Evolutionary conservation across 345 rosid species (phyloP).

Genomic region (Acer campestre): DNA sequence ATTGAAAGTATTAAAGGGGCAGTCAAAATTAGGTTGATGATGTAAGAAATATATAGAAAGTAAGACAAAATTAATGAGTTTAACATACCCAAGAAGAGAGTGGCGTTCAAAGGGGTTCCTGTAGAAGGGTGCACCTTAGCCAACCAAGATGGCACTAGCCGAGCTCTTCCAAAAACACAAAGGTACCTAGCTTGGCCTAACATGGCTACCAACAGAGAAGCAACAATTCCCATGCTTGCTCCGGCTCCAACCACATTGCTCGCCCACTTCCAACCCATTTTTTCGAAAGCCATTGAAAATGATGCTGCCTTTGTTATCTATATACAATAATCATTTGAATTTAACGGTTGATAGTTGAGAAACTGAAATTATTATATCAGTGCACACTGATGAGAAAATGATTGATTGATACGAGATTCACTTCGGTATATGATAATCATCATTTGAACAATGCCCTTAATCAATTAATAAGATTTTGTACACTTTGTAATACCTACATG

Average conservation of each 20-base stretch:
- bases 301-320: slow-evolving; percentile 70
- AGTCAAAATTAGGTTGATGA: neutral
- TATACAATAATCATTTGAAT: too few species aligned
- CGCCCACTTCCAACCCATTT: slow-evolving; percentile 81
- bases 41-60: neutral
- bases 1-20: neutral
- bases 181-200: slow-evolving; percentile 97
- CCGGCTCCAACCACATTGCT: slow-evolving; percentile 92
- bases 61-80: neutral
- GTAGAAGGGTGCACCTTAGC: slow-evolving; percentile 96
- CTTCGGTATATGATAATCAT: too few species aligned
- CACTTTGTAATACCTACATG: neutral
- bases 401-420: too few species aligned
- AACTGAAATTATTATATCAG: too few species aligned
- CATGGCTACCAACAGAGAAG: slow-evolving; percentile 94
- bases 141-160: slow-evolving; percentile 83
- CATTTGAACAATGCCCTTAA: neutral
- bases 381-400: too few species aligned
- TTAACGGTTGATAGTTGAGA: too few species aligned
- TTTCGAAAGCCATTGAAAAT: slow-evolving; percentile 64
- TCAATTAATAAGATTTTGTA: neutral
- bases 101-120: slow-evolving; percentile 92
- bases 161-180: slow-evolving; percentile 87
- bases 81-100: slow-evolving; percentile 80
- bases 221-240: slow-evolving; percentile 93